phyloP scores from a whole-genome alignment of 768 basidiomycete genomes.

The Cyclocybe aegerita region DNA sequence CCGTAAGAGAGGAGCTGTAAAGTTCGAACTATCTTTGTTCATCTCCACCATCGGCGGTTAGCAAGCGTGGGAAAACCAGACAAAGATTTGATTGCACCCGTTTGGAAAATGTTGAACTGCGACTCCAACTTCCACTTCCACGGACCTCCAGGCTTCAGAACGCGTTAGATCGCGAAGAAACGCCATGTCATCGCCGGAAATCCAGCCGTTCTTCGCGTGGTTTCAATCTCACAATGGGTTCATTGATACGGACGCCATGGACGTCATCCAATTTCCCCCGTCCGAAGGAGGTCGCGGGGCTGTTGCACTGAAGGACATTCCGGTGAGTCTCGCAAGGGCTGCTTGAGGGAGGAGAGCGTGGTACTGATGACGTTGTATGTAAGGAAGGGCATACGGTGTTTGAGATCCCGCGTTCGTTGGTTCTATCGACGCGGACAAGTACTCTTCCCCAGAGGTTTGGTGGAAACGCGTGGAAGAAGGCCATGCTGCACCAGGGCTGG shows the following conservation, averaged over 20 bases:
- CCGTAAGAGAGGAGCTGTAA: too few relatives aligned
- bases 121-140: too few relatives aligned
- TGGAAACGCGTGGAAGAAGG: slow-evolving; percentile 58
- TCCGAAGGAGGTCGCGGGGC: slow-evolving; percentile 71
- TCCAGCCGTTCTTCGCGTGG: slow-evolving; percentile 50
- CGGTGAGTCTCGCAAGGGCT: slow-evolving; percentile 38
- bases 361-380: slow-evolving; percentile 3
- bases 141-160: too few relatives aligned
- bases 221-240: slow-evolving; percentile 50
- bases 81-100: too few relatives aligned
- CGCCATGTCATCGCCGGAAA: slow-evolving; percentile 17
- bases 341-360: background rate
- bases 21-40: too few relatives aligned
- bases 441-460: slow-evolving; percentile 61
- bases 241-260: slow-evolving; percentile 48
- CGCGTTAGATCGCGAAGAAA: background rate
- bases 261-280: slow-evolving; percentile 42
- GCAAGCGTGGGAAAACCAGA: too few relatives aligned
- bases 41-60: too few relatives aligned
- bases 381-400: slow-evolving; percentile 80
- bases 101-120: too few relatives aligned
- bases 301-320: slow-evolving; percentile 71
- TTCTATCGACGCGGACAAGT: slow-evolving; percentile 80
- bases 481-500: slow-evolving; percentile 74
- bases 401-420: slow-evolving; percentile 72